A percentile compares a stretch with the other conserved stretches of the same genome.
phyloP scores from a whole-genome alignment of 805 yeast genomes.

The Kuraishia cidri region DNA sequence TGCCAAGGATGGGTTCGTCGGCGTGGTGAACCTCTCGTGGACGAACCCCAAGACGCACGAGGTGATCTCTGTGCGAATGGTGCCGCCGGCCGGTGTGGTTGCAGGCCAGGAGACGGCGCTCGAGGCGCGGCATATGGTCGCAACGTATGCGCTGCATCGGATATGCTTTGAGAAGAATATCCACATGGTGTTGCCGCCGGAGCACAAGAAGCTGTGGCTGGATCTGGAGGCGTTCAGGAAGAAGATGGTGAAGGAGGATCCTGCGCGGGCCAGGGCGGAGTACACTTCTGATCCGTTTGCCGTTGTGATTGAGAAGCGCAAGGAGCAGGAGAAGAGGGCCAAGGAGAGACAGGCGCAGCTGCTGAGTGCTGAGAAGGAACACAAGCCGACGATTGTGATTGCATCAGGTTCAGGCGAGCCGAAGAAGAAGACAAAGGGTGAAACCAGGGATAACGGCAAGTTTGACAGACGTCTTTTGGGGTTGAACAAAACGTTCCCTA shows the following conservation, averaged over 20 bases:
- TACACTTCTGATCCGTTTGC: slow-evolving; percentile 75
- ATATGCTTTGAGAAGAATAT: slow-evolving; percentile 74
- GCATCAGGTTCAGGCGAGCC: not conserved
- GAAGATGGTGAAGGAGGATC: slow-evolving; percentile 32
- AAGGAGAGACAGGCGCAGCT: slow-evolving; percentile 36
- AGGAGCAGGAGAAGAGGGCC: slow-evolving; percentile 27
- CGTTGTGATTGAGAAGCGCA: slow-evolving; percentile 50
- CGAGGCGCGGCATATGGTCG: slow-evolving; percentile 86
- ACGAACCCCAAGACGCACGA: slow-evolving; percentile 79
- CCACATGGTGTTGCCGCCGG: slow-evolving; percentile 80
- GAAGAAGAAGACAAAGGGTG: not conserved
- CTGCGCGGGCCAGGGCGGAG: slow-evolving; percentile 34
- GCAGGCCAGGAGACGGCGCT: slow-evolving; percentile 70
- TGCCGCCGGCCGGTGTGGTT: slow-evolving; percentile 39
- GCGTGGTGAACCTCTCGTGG: slow-evolving; percentile 57
- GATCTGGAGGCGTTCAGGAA: slow-evolving; percentile 57
- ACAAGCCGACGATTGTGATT: slow-evolving; percentile 35
- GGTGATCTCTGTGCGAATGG: slow-evolving; percentile 44
- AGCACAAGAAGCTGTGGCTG: slow-evolving; percentile 74
- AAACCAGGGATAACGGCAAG: too few relatives aligned
- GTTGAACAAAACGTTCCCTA: slow-evolving; percentile 23
- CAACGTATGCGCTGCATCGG: slow-evolving; percentile 79
- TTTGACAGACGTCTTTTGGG: not conserved
- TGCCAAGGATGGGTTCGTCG: slow-evolving; percentile 43
- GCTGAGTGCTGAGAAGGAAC: slow-evolving; percentile 41